Evolutionary conservation across 108 stramenopile species (phyloP), one percentile per base, ranked within the genome.

Genomic region (Skeletonema costatum): DNA sequence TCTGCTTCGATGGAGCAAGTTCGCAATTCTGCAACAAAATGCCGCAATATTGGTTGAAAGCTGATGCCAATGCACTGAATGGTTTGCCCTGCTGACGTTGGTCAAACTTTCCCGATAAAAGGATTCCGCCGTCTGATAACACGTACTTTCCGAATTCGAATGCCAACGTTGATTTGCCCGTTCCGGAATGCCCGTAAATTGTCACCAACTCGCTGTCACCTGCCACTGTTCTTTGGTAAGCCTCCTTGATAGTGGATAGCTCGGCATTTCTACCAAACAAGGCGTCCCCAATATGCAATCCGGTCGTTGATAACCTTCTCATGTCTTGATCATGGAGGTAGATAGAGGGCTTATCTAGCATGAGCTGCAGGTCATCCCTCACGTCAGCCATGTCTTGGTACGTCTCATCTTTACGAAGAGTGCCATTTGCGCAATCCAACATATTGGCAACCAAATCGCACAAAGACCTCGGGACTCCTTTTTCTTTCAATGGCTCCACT

Each of bases 51-150:
- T n/a, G 17, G 32, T 73, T 73, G 39, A 78, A 25, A 25, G 25
- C 25, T 25, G 25, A 25, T 25, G 25, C 25, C 25, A 25, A 25
- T 25, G 25, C 25, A 78, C 63, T 68, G 2, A 78, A 33, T 16
- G 77, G 77, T 14, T 78, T 62, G 32, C 59, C 53, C 50, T 17
- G 17, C 17, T 67, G 30, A 32, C 35, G 62, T 32, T 78, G 71
- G 39, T 78, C 77, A 39, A 78, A 78, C 62, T 78, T 78, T 17
- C 62, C 77, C 0, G 12, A 8, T 13, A 78, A 41, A 32, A 73
- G 65, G 14, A 73, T 63, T n/a, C 38, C 72, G 9, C 61, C 36
- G 14, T 12, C 44, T 3, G 1, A 9, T 12, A 46, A 3, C n/a
- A 32, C 30, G 33, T 58, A 14, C n/a, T 33, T 32, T 1, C 30